Evolutionary conservation across 441 rosid species (phyloP), one percentile per base, ranked within the genome.

Genomic region (Daphne laureola): DNA sequence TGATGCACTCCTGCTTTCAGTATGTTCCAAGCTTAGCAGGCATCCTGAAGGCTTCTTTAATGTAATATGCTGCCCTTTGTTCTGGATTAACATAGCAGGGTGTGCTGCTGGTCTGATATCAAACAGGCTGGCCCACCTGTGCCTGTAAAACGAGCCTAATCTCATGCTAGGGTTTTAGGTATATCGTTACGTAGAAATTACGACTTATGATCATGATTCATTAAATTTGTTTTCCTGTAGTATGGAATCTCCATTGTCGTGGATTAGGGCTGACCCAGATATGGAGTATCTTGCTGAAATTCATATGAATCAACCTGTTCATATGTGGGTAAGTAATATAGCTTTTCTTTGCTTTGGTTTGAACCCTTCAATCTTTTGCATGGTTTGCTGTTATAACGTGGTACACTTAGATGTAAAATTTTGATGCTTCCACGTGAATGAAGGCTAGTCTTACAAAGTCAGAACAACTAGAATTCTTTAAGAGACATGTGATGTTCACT

Each of bases 241-340:
- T 68, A 72, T 82, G 62, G 99, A 93, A 51, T 93, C 99, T 17
- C 99, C 97, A 27, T 76, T 93, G 63, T 77, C 81, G 47, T 93
- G 99, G 97, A 82, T 93, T 64, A 82, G 96, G 74, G 96, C 93
- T 52, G 99, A 93, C 69, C 96, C 99, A 27, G 99, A 93, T 74
- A 90, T 93, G 93, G 99, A 93, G 72, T 90, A 93, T 67, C 82
- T 93, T 63, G 84, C 97, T 64, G 99, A 90, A 80, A 75, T 90
- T 78, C 93, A 93, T 68, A 82, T 90, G 70, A 90, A 85, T 73
- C 99, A 93, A 80, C 97, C 99, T 64, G 81, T 90, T 51, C 99
- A 87, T 81, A 93, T 90, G 99, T 93, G 99, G 97, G 99, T 90
- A 83, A 78, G 99, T 46, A 55, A 61, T 13, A 48, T 4, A 43